Evolutionary conservation across 2,329 filamentous ascomycete genomes (phyloP), one percentile per base, ranked within the genome.

Genomic region (Hypomyces perniciosus): DNA sequence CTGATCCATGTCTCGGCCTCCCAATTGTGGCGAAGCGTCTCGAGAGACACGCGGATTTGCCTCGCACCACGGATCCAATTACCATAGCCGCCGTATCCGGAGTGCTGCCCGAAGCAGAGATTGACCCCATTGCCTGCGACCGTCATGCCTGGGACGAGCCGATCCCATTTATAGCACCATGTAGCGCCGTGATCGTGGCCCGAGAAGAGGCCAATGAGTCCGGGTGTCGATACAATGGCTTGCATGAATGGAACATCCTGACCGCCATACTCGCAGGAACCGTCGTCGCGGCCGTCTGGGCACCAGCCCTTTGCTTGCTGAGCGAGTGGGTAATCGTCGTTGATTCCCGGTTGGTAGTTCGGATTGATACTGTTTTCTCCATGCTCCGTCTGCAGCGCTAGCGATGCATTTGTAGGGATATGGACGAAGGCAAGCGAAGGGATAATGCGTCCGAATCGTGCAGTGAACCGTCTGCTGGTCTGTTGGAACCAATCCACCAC

Each of bases 31-130:
- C 51, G 37, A 12, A 80, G 59, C 26, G 64, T 64, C 1, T 68
- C 61, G 38, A 77, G 68, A 2, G 72, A 66, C 1, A 85, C 56
- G 2, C 72, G 57, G 9, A 86, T 66, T 57, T 84, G 78, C 1
- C 82, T 71, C 4, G 75, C 74, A 1, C 84, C 85, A 0, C 84
- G 76, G 8, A 77, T 75, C 79, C 79, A 86, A 42, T 72, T 71
- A 0, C 83, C 81, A 57, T 88, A 88, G 0, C 85, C 85, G 0
- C 84, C 85, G 50, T 88, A 88, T 0, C 85, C 85, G 0, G 81
- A 77, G 57, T 85, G 84, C 56, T 85, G 79, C 5, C 82, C 81
- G 59, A 84, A 86, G 57, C 76, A 79, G 8, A 79, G 57, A 42
- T 73, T 69, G n/a, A 72, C 59, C 2, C 73, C 74, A 50, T 72